A percentile compares a stretch with the other conserved stretches of the same genome.
Evolutionary conservation across 176 grass and related monocot species (phyloP).

Genomic region (Urochloa ruziziensis): DNA sequence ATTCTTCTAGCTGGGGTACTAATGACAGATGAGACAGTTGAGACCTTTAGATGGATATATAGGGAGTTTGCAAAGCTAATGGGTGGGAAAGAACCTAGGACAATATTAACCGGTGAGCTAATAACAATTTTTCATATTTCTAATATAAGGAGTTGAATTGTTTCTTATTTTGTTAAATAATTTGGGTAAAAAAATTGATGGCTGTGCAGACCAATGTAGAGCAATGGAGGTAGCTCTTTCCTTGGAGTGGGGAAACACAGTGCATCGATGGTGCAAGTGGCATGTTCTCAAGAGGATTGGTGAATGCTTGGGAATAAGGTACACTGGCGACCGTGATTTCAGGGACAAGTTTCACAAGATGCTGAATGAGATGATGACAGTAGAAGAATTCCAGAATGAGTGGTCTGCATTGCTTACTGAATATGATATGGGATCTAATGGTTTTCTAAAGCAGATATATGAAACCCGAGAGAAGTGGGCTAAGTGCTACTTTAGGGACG

Average conservation of each 20-base stretch:
- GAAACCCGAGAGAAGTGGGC: not conserved
- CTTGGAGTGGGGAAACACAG: too few species aligned
- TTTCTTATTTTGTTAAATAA: not conserved
- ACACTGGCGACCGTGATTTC: not conserved
- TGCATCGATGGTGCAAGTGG: not conserved
- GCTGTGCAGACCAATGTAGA: not conserved
- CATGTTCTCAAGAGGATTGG: not conserved
- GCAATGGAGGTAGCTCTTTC: not conserved
- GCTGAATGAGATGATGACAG: not conserved
- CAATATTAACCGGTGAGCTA: not conserved
- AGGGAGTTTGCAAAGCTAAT: not conserved
- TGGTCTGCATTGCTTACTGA: rapidly evolving
- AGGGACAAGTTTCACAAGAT: not conserved
- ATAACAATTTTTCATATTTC: too few species aligned
- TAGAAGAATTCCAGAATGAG: not conserved
- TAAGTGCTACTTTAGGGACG: not conserved
- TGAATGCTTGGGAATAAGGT: not conserved
- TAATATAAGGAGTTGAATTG: too few species aligned
- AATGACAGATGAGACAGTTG: not conserved
- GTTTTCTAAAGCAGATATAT: not conserved
- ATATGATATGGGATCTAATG: not conserved
- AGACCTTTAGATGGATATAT: not conserved
- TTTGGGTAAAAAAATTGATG: too few species aligned
- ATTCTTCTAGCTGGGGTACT: not conserved
- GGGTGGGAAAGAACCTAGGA: not conserved